These are phyloP conservation scores for Scheffersomyces amazonensis DNA, from an alignment of 805 yeast genomes.

Conservation along the genomic window DNA sequence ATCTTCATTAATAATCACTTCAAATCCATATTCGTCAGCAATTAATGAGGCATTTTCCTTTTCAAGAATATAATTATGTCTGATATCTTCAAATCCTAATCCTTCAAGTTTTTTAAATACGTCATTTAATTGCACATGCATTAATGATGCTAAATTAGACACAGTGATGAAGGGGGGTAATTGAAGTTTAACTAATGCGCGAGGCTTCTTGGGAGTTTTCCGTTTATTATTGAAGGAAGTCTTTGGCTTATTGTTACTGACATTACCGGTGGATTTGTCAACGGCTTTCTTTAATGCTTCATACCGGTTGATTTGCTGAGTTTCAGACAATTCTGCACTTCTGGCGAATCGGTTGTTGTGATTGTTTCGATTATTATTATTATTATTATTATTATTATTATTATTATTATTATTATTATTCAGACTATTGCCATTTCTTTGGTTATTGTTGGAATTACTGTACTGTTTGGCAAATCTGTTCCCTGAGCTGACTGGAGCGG, in stretches of 20 bases:
- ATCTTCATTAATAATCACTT: constrained; percentile 52
- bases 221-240: constrained; percentile 10
- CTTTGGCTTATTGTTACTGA: constrained; percentile 2
- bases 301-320: no score
- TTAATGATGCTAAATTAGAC: constrained; percentile 69
- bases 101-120: constrained; percentile 56
- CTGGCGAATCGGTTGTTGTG: constrained; percentile 1
- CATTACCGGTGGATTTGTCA: no score
- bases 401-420: background rate
- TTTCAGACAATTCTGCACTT: no score
- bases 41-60: constrained; percentile 81
- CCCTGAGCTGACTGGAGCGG: no score
- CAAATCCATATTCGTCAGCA: constrained; percentile 85
- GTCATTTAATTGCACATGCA: constrained; percentile 61
- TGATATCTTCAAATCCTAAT: constrained; percentile 70
- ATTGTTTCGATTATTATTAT: background rate
- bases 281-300: background rate
- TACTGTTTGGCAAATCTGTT: constrained; percentile 34
- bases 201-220: constrained; percentile 3
- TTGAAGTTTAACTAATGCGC: constrained; percentile 22
- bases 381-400: background rate
- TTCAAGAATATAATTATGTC: constrained; percentile 79
- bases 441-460: background rate
- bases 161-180: constrained; percentile 81
- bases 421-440: background rate